Conservation (phyloP, 345 rosid species). For the Erysimum cheiranthoides region DNA sequence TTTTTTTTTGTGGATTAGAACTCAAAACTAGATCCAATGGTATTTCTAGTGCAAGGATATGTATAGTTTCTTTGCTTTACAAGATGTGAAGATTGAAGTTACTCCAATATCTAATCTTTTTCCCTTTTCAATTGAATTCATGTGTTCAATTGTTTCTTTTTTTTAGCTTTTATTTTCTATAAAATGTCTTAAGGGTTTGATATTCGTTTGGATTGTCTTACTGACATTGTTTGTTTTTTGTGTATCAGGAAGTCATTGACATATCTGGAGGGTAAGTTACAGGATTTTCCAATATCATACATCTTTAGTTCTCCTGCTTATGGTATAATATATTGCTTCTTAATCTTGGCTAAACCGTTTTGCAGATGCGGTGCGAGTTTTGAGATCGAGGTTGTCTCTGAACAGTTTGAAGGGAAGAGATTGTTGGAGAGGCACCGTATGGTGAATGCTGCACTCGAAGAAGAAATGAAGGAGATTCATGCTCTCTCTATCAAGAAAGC, state of each 20-base stretch:
- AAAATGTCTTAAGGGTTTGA: background rate
- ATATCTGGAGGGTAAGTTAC: constrained; percentile 90
- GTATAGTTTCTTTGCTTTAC: background rate
- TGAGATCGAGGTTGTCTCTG: constrained; percentile 72
- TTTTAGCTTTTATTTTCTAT: background rate
- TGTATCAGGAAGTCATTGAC: constrained; percentile 81
- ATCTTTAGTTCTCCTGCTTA: background rate
- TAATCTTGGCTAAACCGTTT: background rate
- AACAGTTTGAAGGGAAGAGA: constrained; percentile 87
- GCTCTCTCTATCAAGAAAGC: constrained; percentile 94
- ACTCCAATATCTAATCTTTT: background rate
- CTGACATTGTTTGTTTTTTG: constrained; percentile 8
- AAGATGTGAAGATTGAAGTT: background rate
- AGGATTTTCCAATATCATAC: background rate
- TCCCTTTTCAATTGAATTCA: background rate
- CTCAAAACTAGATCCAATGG: background rate
- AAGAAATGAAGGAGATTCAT: constrained; percentile 93
- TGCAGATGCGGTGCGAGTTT: constrained; percentile 91
- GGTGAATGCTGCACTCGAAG: constrained; percentile 81
- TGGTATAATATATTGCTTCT: background rate
- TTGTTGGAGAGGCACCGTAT: constrained; percentile 86
- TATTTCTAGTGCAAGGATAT: background rate
- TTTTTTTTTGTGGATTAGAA: background rate
- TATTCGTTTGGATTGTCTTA: background rate
- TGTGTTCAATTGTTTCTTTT: background rate